A percentile compares a stretch with the other conserved stretches of the same genome.
Conservation (phyloP, 768 basidiomycete species). For the Calocera cornea region DNA sequence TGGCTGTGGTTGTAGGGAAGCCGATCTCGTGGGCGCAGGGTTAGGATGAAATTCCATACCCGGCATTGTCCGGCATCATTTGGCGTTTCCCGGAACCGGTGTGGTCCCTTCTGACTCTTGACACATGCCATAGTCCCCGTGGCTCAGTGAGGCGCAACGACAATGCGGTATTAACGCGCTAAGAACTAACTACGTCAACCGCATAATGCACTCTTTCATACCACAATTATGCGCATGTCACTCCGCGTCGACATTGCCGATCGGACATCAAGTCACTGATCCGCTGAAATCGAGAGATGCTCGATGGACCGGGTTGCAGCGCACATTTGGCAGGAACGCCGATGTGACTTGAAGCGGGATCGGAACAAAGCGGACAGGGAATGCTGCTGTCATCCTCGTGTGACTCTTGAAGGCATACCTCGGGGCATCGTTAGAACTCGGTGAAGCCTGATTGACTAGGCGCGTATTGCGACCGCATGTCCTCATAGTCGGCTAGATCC, state of each 20-base stretch:
- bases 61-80: no score
- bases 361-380: neutral
- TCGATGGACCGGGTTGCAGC: neutral
- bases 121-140: no score
- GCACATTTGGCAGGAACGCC: neutral
- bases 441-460: slow-evolving; percentile 77
- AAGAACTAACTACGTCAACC: neutral
- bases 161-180: no score
- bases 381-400: neutral
- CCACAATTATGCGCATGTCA: neutral
- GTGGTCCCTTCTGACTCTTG: no score
- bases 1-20: no score
- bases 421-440: slow-evolving; percentile 45
- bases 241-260: neutral
- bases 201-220: neutral
- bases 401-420: neutral
- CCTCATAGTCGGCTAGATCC: slow-evolving; percentile 62
- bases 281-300: neutral
- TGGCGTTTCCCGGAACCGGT: no score
- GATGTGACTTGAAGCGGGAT: neutral
- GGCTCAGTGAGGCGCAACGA: no score
- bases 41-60: no score
- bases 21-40: no score
- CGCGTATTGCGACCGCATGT: slow-evolving; percentile 79
- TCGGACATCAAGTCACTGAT: neutral